Evolutionary conservation across 2,329 filamentous ascomycete genomes (phyloP).

Genomic region (Apiospora rasikravindrae): DNA sequence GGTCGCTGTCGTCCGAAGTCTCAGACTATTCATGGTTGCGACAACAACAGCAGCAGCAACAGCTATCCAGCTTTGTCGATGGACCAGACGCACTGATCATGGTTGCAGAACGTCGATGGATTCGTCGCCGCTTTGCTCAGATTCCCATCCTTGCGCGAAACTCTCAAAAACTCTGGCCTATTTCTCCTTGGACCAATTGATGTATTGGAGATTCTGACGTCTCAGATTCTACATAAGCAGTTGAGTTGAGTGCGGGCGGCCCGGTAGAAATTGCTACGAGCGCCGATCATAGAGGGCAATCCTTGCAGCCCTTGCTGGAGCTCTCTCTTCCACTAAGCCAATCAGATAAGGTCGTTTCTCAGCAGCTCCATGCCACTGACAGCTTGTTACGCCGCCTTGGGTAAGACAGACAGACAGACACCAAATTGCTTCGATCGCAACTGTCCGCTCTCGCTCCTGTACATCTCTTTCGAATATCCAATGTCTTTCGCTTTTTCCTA

Average conservation of each 20-base stretch:
- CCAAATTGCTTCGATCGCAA: neutral
- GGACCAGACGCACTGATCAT: constrained; percentile 4
- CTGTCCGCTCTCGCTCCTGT: neutral
- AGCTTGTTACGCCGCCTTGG: neutral
- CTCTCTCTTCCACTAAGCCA: neutral
- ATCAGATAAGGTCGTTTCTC: neutral
- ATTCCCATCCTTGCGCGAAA: neutral
- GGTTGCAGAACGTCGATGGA: neutral
- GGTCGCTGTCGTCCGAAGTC: constrained; percentile 14
- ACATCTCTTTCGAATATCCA: neutral
- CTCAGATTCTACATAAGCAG: neutral
- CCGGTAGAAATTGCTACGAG: neutral
- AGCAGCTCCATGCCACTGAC: neutral
- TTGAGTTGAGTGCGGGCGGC: neutral
- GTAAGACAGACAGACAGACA: neutral
- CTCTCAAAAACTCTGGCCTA: neutral
- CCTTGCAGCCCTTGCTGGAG: neutral
- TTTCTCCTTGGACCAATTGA: neutral
- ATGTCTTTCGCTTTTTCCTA: neutral
- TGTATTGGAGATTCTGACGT: neutral
- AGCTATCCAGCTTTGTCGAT: constrained; percentile 10
- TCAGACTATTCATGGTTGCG: constrained; percentile 4
- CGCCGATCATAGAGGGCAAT: constrained; percentile 9
- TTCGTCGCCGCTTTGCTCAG: neutral
- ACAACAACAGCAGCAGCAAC: neutral